Evolutionary conservation across 345 rosid species (phyloP).

Genomic region (Rhodamnia argentea): DNA sequence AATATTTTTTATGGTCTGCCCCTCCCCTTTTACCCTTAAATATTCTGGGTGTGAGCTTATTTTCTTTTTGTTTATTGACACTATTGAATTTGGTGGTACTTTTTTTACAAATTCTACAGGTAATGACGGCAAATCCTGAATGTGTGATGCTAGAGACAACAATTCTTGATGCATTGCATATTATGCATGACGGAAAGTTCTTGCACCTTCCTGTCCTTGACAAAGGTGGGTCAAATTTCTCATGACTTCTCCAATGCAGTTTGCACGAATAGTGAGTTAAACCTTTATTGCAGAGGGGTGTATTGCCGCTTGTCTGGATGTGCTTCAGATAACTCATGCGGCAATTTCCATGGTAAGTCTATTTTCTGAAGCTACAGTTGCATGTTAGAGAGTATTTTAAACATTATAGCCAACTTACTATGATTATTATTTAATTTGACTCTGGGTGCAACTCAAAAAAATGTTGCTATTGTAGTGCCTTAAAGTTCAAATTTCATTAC

Average conservation of each 20-base stretch:
- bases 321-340: conserved; percentile 89
- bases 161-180: conserved; percentile 85
- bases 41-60: neutral
- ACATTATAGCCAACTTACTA: neutral
- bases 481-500: neutral
- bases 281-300: conserved; percentile 57
- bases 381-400: neutral
- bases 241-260: neutral
- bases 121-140: conserved; percentile 94
- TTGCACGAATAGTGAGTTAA: neutral
- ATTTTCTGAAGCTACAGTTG: neutral
- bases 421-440: neutral
- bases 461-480: neutral
- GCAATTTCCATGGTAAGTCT: conserved; percentile 84
- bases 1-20: neutral
- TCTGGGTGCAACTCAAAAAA: neutral
- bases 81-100: neutral
- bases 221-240: conserved; percentile 34
- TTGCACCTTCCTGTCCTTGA: conserved; percentile 91
- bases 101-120: conserved; percentile 21
- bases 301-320: conserved; percentile 76
- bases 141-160: conserved; percentile 71
- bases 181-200: conserved; percentile 97
- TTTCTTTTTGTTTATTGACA: neutral
- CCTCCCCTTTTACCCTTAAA: neutral